These are phyloP conservation scores for Fusarium poae DNA, from an alignment of 2,329 filamentous ascomycete species.

Conservation along the genomic window DNA sequence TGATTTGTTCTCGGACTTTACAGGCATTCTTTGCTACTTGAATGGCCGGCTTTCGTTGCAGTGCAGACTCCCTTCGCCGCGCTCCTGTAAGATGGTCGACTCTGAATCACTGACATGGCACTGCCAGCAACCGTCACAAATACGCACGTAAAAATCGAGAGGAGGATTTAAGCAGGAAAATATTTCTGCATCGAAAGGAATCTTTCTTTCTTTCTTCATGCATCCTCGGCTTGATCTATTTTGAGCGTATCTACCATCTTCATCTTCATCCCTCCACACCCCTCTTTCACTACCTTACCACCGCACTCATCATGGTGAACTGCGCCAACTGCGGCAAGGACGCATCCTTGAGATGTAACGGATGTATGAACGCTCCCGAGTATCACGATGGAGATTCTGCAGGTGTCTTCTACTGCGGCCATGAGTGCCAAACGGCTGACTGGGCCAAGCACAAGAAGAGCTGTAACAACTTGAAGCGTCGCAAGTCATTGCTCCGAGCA, in stretches of 20 bases:
- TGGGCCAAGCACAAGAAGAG: constrained; percentile 13
- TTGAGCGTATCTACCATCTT: background rate
- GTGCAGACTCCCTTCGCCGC: background rate
- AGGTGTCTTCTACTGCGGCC: constrained; percentile 22
- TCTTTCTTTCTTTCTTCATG: background rate
- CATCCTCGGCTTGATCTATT: background rate
- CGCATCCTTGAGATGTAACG: constrained; percentile 12
- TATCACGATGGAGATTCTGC: constrained; percentile 27
- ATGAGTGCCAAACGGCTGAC: constrained; percentile 26
- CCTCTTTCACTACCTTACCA: background rate
- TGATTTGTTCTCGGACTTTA: background rate
- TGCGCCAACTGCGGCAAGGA: constrained; percentile 20
- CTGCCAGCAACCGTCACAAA: background rate
- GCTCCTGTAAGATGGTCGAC: background rate
- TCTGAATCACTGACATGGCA: background rate
- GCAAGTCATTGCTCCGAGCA: constrained; percentile 22
- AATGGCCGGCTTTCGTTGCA: background rate
- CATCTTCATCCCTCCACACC: background rate
- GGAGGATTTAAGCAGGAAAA: background rate
- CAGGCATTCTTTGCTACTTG: background rate
- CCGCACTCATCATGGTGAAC: constrained; percentile 13
- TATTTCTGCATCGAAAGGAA: too few species aligned
- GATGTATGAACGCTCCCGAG: constrained; percentile 18
- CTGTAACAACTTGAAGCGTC: constrained; percentile 17
- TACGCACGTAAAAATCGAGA: background rate